Evolutionary conservation across 345 rosid genomes (phyloP).

Genomic region (Theobroma cacao): DNA sequence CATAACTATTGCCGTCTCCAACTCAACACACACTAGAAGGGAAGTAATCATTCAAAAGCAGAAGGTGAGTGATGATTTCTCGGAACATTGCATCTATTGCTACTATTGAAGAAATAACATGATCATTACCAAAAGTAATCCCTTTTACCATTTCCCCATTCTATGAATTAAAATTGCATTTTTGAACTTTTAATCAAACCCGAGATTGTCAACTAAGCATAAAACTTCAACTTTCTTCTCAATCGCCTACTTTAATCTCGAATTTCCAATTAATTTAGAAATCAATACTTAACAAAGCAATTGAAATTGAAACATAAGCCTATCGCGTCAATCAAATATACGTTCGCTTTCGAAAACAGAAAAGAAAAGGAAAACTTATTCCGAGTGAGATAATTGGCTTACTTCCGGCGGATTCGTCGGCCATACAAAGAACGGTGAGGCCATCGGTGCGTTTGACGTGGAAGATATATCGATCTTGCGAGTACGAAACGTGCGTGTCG

Average conservation of each 20-base stretch:
- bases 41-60: background rate
- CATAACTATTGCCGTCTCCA: background rate
- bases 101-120: background rate
- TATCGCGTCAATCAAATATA: background rate
- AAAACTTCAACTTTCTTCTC: background rate
- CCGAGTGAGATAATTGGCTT: constrained; percentile 15
- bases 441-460: constrained; percentile 97
- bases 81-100: background rate
- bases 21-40: no score
- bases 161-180: background rate
- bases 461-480: constrained; percentile 91
- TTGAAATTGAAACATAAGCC: background rate
- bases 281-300: background rate
- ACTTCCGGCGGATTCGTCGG: constrained; percentile 92
- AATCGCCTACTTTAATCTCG: background rate
- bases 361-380: background rate
- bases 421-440: constrained; percentile 97
- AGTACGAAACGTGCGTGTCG: constrained; percentile 80
- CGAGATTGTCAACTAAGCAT: background rate
- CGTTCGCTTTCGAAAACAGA: background rate
- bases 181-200: background rate
- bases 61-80: background rate
- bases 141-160: background rate
- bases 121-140: background rate
- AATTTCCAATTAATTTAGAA: background rate